Conservation (phyloP, 177 flowering plant genomes). For the Vitis hybrid region DNA sequence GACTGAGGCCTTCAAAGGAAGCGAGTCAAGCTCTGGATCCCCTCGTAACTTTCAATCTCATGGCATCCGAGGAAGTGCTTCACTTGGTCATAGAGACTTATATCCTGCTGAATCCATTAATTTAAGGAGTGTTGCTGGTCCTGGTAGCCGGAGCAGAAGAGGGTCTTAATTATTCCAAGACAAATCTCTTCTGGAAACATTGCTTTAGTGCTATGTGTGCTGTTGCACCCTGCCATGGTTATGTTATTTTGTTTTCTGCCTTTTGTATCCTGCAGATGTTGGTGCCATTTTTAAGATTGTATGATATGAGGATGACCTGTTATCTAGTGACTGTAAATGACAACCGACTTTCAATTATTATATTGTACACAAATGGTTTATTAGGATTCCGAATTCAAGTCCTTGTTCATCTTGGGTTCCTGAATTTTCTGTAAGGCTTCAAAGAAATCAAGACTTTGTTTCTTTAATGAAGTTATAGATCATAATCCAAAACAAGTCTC, state of each 20-base stretch:
- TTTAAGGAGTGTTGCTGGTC: conserved; percentile 34
- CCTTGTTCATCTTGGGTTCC: background rate
- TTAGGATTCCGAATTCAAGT: background rate
- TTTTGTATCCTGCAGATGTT: conserved; percentile 10
- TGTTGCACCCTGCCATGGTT: background rate
- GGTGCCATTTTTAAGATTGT: conserved; percentile 19
- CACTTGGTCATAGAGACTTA: conserved; percentile 42
- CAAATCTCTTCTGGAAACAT: background rate
- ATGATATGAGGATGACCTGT: background rate
- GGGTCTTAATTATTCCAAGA: conserved; percentile 20
- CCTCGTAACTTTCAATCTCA: conserved; percentile 45
- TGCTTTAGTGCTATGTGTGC: conserved; percentile 12
- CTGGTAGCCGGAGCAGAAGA: conserved; percentile 54
- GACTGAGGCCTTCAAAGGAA: conserved; percentile 46
- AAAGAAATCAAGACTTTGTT: background rate
- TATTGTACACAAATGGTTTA: background rate
- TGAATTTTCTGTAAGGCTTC: background rate
- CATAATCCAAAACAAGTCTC: too few relatives aligned
- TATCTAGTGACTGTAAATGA: conserved; percentile 8
- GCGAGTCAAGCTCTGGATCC: conserved; percentile 45
- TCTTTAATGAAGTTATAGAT: too few relatives aligned
- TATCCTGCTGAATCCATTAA: conserved; percentile 31
- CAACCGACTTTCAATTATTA: background rate
- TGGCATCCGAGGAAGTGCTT: conserved; percentile 45
- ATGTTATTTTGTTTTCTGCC: background rate